Evolutionary conservation across 257 asterid genomes (phyloP), one percentile per base, ranked within the genome.

Genomic region (Jacaranda copaia): DNA sequence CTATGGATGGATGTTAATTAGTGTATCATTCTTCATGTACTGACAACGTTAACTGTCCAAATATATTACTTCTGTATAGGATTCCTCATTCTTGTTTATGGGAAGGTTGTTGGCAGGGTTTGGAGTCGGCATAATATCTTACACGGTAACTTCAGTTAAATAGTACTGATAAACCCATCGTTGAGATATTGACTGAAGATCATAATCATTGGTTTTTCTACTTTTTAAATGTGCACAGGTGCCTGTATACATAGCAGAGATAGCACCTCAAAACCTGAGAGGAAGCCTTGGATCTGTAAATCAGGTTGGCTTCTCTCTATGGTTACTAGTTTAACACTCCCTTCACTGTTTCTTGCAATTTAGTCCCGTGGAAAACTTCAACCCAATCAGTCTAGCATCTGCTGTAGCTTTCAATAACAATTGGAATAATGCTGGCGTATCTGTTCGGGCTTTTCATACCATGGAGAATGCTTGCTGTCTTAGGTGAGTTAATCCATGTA

Each of bases 161-260:
- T 62, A 25, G 51, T 78, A 64, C 45, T 13, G 43, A 48, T 55
- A 49, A 48, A 7, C 8, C n/a, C 36, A 66, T 64, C 5, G 39
- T 79, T 63, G 40, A 62, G 32, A 53, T 52, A 51, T 39, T 58
- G 64, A 40, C 46, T 56, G 73, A 63, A 36, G 58, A 59, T 72
- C 10, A 61, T 66, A 68, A 61, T 67, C 5, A 0, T 68, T 72
- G 70, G 67, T 72, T 43, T 72, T 77, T 83, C 20, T 68, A 43
- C 53, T 74, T 55, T 67, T 77, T 75, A 36, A 57, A 80, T 60
- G 40, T 60, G 18, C 76, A 14, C 70, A 93, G 98, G 96, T 93
- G 68, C 98, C 98, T 13, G 97, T 93, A 35, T 93, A 93, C 72
- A 91, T 93, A 85, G 96, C 98, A 8, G 98, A 93, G 91, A 90